phyloP scores from a whole-genome alignment of 2,329 filamentous ascomycete species.

The Onygenales sp. region DNA sequence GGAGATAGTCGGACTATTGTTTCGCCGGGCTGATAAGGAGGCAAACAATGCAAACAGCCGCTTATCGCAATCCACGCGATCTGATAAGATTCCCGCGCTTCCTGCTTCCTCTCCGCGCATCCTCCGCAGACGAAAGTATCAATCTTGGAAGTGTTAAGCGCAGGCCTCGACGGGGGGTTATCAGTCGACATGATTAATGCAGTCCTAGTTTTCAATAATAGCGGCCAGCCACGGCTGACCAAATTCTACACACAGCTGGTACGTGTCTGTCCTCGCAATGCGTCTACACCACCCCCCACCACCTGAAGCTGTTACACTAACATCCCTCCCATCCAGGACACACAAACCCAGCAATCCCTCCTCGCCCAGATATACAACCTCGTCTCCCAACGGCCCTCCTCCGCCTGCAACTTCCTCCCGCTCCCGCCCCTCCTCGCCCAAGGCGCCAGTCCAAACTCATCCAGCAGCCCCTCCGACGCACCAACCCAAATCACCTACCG shows the following conservation, averaged over 20 bases:
- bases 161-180: not conserved
- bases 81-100: not conserved
- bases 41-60: not conserved
- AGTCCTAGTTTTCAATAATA: slow-evolving; percentile 96
- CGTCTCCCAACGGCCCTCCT: slow-evolving; percentile 81
- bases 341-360: slow-evolving; percentile 89
- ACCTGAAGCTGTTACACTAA: not conserved
- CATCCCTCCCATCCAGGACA: slow-evolving; percentile 55
- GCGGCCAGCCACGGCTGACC: slow-evolving; percentile 88
- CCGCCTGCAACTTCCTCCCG: slow-evolving; percentile 95
- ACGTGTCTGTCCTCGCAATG: slow-evolving; percentile 10
- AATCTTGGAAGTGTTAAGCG: too few relatives aligned
- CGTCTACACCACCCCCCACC: not conserved
- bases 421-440: slow-evolving; percentile 55
- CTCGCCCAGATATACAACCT: slow-evolving; percentile 97
- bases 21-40: not conserved
- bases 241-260: slow-evolving; percentile 99
- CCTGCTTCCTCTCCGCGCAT: not conserved
- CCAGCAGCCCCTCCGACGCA: slow-evolving; percentile 64
- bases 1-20: not conserved
- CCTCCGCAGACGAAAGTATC: too few relatives aligned
- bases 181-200: slow-evolving; percentile 78
- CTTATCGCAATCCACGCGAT: not conserved
- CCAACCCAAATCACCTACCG: slow-evolving; percentile 95
- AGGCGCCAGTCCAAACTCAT: slow-evolving; percentile 37